Evolutionary conservation across 805 yeast genomes (phyloP).

Genomic region (Cyberlindnera euphorbiae): DNA sequence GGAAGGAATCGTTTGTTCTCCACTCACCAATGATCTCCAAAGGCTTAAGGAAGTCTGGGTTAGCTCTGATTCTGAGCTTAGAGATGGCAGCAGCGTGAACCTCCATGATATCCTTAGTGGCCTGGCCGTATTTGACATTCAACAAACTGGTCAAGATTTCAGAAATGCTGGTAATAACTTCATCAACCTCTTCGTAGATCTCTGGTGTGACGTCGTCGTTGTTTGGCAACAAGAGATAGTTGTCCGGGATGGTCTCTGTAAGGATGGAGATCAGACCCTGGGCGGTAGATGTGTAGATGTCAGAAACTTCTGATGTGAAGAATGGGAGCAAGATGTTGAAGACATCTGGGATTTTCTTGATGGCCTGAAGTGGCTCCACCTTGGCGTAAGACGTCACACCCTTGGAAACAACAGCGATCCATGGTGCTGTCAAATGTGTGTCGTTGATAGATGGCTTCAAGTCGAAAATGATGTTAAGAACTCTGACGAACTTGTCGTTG

Average conservation of each 20-base stretch:
- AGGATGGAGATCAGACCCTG: slow-evolving; percentile 81
- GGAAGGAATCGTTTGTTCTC: slow-evolving; percentile 68
- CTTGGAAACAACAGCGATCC: slow-evolving; percentile 93
- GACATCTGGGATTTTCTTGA: slow-evolving; percentile 52
- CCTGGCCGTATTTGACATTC: slow-evolving; percentile 68
- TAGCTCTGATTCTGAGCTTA: slow-evolving; percentile 58
- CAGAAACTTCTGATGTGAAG: slow-evolving; percentile 59
- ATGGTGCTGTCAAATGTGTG: slow-evolving; percentile 81
- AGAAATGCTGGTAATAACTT: slow-evolving; percentile 43
- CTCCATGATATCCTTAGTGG: slow-evolving; percentile 71
- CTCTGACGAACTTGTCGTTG: slow-evolving; percentile 55
- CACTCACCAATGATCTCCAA: slow-evolving; percentile 76
- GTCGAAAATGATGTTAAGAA: slow-evolving; percentile 68
- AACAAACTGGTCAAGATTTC: slow-evolving; percentile 55
- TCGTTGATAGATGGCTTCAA: slow-evolving; percentile 81
- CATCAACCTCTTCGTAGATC: slow-evolving; percentile 52
- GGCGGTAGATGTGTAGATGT: slow-evolving; percentile 70
- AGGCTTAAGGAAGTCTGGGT: slow-evolving; percentile 65
- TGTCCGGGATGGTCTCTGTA: slow-evolving; percentile 61
- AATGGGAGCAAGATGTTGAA: slow-evolving; percentile 56
- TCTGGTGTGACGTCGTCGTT: slow-evolving; percentile 37
- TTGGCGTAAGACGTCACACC: slow-evolving; percentile 55
- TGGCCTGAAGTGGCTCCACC: slow-evolving; percentile 47
- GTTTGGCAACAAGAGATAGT: slow-evolving; percentile 47
- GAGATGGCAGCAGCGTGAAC: slow-evolving; percentile 57